Conservation (phyloP, 192 early-diverging fungal species). For the Rhizophagus clarus region DNA sequence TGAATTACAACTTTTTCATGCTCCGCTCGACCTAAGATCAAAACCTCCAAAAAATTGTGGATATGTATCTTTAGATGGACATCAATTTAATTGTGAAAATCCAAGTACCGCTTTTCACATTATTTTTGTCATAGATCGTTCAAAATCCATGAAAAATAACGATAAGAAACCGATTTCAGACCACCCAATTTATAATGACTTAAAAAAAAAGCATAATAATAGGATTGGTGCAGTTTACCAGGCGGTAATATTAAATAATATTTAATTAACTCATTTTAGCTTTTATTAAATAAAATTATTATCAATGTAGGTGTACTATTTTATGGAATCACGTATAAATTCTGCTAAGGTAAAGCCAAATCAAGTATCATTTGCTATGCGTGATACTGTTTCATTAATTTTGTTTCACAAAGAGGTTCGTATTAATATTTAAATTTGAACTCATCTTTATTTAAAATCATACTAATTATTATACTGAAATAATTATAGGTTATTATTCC, state of each 20-base stretch:
- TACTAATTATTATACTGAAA: no score
- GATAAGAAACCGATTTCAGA: slow-evolving; percentile 9
- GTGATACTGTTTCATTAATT: slow-evolving; percentile 28
- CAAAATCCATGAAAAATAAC: neutral
- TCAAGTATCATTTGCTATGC: neutral
- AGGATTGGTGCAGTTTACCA: slow-evolving; percentile 29
- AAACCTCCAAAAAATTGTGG: slow-evolving; percentile 7
- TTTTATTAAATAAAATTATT: neutral
- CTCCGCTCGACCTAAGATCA: neutral
- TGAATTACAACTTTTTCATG: slow-evolving; percentile 16
- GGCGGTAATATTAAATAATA: slow-evolving; percentile 1
- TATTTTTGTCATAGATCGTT: slow-evolving; percentile 30
- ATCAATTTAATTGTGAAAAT: slow-evolving; percentile 29
- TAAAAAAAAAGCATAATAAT: slow-evolving; percentile 15
- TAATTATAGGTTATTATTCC: neutral
- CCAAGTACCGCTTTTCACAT: slow-evolving; percentile 25
- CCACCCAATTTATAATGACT: neutral
- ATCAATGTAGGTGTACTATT: slow-evolving; percentile 6
- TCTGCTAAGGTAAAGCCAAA: neutral
- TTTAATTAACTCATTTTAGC: neutral
- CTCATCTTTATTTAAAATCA: neutral
- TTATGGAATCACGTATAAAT: slow-evolving; percentile 23
- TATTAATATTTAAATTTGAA: neutral
- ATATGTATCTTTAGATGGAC: slow-evolving; percentile 31
- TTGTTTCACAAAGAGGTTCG: slow-evolving; percentile 11